Conservation (phyloP, 495 filamentous ascomycete genomes). For the Lepraria neglecta region DNA sequence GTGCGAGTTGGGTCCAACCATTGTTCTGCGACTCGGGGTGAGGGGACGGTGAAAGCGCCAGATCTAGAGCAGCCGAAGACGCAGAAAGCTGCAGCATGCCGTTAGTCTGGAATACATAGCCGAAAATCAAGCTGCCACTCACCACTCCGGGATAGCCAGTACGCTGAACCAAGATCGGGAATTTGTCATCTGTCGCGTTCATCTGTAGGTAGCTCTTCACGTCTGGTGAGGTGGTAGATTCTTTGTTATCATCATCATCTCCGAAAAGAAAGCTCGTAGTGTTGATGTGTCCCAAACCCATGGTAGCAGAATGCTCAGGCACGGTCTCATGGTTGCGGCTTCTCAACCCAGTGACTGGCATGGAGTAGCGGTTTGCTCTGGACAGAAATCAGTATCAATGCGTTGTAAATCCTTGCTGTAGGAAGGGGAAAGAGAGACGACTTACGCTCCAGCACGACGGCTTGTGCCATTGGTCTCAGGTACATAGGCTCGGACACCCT, state of each 20-base stretch:
- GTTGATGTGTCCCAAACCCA: conserved; percentile 63
- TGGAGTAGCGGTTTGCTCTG: conserved; percentile 80
- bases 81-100: conserved; percentile 59
- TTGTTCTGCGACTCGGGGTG: conserved; percentile 49
- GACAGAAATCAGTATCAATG: conserved; percentile 10
- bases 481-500: conserved; percentile 23
- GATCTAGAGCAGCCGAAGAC: conserved; percentile 73
- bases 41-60: conserved; percentile 66
- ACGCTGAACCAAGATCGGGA: conserved; percentile 71
- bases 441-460: conserved; percentile 52
- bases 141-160: conserved; percentile 63
- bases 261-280: conserved; percentile 72
- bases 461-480: conserved; percentile 52
- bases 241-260: conserved; percentile 64
- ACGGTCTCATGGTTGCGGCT: conserved; percentile 50
- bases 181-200: conserved; percentile 71
- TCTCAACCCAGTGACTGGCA: conserved; percentile 66
- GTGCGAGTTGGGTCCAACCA: conserved; percentile 60
- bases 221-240: conserved; percentile 53
- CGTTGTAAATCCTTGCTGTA: conserved; percentile 5
- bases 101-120: conserved; percentile 30
- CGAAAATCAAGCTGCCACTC: conserved; percentile 35
- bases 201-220: conserved; percentile 65
- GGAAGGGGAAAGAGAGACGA: conserved; percentile 11
- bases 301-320: conserved; percentile 38